phyloP scores from a whole-genome alignment of 441 rosid species.

The Francoa sonchifolia region DNA sequence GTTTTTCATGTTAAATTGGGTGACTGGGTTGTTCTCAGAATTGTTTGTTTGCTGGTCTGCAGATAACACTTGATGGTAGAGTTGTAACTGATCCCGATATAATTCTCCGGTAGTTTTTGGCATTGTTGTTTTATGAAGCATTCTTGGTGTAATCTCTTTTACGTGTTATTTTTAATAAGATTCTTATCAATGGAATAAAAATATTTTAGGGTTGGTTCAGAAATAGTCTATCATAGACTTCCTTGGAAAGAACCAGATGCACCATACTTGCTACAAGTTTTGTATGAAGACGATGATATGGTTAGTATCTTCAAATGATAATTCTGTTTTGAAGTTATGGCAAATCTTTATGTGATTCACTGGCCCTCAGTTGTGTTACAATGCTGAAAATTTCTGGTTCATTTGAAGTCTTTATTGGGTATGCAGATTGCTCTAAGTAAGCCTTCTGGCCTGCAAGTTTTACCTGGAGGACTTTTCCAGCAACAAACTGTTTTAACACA shows the following conservation, averaged over 20 bases:
- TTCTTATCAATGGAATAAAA: background rate
- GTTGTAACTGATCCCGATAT: conserved; percentile 39
- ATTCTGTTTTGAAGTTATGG: background rate
- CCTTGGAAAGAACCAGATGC: conserved; percentile 90
- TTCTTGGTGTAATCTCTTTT: background rate
- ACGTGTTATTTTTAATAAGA: conserved; percentile 2
- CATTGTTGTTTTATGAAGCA: background rate
- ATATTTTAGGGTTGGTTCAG: conserved; percentile 39
- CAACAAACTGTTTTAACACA: conserved; percentile 74
- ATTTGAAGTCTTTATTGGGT: conserved; percentile 8
- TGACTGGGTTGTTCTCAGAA: background rate
- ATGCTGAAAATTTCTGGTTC: conserved; percentile 6
- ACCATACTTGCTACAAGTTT: conserved; percentile 36
- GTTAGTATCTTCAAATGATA: conserved; percentile 21
- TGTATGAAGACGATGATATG: conserved; percentile 64
- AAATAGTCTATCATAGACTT: conserved; percentile 62
- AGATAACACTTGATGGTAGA: conserved; percentile 52
- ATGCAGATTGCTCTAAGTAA: conserved; percentile 71
- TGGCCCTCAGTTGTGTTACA: too few relatives aligned
- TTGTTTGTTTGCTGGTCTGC: conserved; percentile 16
- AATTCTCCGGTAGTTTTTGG: conserved; percentile 34
- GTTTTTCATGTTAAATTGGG: background rate
- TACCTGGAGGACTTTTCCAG: conserved; percentile 91
- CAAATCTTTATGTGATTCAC: too few relatives aligned
- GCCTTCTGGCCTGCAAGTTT: conserved; percentile 88